These are phyloP conservation scores for Russula sp. DNA, from an alignment of 768 basidiomycete species.

Conservation along the genomic window DNA sequence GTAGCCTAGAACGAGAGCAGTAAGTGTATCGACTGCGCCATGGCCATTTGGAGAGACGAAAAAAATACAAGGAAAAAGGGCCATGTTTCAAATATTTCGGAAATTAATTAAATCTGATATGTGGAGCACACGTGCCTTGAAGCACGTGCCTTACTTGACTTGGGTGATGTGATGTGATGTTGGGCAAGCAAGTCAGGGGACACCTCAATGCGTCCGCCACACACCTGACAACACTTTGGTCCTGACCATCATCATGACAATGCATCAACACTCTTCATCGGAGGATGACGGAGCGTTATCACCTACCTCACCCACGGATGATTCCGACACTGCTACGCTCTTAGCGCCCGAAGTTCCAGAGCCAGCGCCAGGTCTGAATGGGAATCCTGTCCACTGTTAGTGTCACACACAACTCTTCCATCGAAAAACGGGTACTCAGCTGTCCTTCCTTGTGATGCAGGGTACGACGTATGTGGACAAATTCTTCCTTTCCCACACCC, in stretches of 20 bases:
- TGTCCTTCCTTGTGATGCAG: conserved; percentile 30
- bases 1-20: not conserved
- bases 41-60: not conserved
- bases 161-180: not conserved
- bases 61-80: not conserved
- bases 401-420: conserved; percentile 24
- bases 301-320: conserved; percentile 44
- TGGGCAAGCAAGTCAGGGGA: not conserved
- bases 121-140: conserved; percentile 4
- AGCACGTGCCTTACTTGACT: conserved; percentile 6
- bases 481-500: not conserved
- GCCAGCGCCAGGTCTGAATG: conserved; percentile 67
- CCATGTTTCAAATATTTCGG: not conserved
- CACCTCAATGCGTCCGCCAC: not conserved
- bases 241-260: conserved; percentile 1
- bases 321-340: conserved; percentile 46
- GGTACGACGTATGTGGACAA: conserved; percentile 70
- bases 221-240: conserved; percentile 5
- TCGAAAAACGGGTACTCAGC: conserved; percentile 8
- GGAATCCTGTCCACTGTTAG: conserved; percentile 76
- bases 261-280: conserved; percentile 8
- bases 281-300: conserved; percentile 33
- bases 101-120: not conserved
- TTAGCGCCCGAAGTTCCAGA: conserved; percentile 42
- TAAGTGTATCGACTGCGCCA: not conserved